Percentiles rank a stretch among this genome's conserved stretches.
Conservation (phyloP, 2,329 filamentous ascomycete genomes). For the Sarocladium kiliense region DNA sequence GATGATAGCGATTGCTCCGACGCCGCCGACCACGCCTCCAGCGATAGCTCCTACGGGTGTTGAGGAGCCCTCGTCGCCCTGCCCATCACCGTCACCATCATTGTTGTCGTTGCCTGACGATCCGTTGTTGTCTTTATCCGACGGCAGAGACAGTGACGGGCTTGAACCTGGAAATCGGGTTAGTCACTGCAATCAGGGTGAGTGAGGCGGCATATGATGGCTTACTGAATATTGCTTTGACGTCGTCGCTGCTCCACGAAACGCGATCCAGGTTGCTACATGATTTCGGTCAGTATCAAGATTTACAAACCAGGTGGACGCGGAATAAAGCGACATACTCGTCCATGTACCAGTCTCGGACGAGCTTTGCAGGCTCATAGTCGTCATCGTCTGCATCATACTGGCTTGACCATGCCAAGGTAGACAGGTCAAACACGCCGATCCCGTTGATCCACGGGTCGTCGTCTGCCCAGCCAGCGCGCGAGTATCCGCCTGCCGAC, state of each 20-base stretch:
- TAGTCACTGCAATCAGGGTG: too few species aligned
- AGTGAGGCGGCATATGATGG: too few species aligned
- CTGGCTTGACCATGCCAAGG: not conserved
- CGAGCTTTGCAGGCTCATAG: not conserved
- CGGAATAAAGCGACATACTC: too few species aligned
- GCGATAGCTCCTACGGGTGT: not conserved
- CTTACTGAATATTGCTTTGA: too few species aligned
- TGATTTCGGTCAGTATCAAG: too few species aligned
- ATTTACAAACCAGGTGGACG: too few species aligned
- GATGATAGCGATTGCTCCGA: not conserved
- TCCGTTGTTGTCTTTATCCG: not conserved
- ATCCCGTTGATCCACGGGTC: not conserved
- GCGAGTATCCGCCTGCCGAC: not conserved
- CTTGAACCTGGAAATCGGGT: too few species aligned
- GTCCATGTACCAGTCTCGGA: not conserved
- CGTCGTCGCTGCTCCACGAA: too few species aligned
- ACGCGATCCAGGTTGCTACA: too few species aligned
- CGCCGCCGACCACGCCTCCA: not conserved
- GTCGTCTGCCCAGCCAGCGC: not conserved
- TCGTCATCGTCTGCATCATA: not conserved
- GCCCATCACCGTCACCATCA: not conserved
- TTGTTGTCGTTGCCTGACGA: not conserved
- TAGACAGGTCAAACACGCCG: not conserved
- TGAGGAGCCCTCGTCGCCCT: not conserved
- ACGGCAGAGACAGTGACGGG: not conserved